Evolutionary conservation across 345 rosid genomes (phyloP), one percentile per base, ranked within the genome.

Genomic region (Gossypium anomalum): DNA sequence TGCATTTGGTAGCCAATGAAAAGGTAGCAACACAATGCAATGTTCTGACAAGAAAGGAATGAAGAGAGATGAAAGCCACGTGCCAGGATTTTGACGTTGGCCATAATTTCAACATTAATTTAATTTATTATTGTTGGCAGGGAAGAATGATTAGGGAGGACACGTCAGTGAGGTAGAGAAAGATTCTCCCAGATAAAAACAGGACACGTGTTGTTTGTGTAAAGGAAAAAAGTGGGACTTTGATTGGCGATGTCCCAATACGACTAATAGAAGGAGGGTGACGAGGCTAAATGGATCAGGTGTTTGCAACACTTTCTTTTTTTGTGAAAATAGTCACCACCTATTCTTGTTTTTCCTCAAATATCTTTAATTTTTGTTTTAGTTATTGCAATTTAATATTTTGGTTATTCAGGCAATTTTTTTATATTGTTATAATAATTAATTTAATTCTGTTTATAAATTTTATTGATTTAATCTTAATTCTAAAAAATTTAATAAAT

Each of bases 161-260:
- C 72, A 68, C 72, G 72, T 68, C 3, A 1, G 7, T 48, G 72
- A 23, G 1, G 20, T 49, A 9, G 58, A 68, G 15, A 51, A 68
- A 68, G 72, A 68, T 68, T 68, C 58, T 68, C 44, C 44, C 44
- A 68, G 58, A 68, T 2, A 48, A 68, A 44, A 8, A 11, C 9
- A 8, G 3, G 43, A 67, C 57, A 48, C 58, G 57, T 67, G 72
- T 48, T 67, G 14, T 6, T 14, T 23, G 3, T 10, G 8, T 23
- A 23, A 67, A 67, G 49, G 13, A 0, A 7, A 67, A 48, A 68
- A 9, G 22, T 7, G n/a, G 27, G 58, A 49, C 58, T 3, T 1
- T 25, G 2, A 16, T 47, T 20, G 71, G 53, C 19, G 16, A 17
- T 57, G 15, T 19, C 27, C 9, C 2, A 57, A 56, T 22, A 10